Conservation (phyloP, 2,329 filamentous ascomycete species). For the Phaeoacremonium minimum region DNA sequence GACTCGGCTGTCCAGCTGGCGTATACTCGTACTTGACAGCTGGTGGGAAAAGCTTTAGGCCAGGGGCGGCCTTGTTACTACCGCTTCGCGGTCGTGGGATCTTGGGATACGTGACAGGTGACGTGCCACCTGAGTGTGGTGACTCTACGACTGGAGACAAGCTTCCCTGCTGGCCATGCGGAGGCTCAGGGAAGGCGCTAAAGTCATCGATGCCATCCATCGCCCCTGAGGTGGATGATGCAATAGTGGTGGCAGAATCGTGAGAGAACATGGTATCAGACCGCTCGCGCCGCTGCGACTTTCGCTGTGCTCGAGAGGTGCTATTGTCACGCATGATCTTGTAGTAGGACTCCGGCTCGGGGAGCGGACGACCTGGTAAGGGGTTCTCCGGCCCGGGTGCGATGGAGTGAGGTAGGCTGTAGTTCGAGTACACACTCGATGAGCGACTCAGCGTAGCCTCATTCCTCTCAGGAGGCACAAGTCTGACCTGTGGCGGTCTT, state of each 20-base stretch:
- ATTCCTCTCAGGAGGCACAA: neutral
- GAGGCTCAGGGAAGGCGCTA: constrained; percentile 11
- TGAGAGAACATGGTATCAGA: constrained; percentile 17
- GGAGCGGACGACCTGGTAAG: constrained; percentile 8
- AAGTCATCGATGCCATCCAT: constrained; percentile 12
- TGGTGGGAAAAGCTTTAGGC: constrained; percentile 23
- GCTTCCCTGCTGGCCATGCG: constrained; percentile 17
- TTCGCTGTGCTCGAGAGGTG: constrained; percentile 11
- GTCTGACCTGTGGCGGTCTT: constrained; percentile 17
- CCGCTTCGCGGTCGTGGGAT: constrained; percentile 7
- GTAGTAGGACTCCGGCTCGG: constrained; percentile 4
- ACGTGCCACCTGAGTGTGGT: constrained; percentile 24
- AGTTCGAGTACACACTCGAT: constrained; percentile 33
- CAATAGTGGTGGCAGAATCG: constrained; percentile 33
- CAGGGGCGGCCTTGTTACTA: neutral
- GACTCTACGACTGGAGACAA: constrained; percentile 48
- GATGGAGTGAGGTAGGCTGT: constrained; percentile 16
- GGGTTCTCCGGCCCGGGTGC: constrained; percentile 12
- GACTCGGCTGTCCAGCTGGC: constrained; percentile 34
- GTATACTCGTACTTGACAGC: constrained; percentile 24
- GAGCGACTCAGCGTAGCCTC: constrained; percentile 17
- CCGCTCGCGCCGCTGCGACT: constrained; percentile 1
- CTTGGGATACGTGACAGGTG: constrained; percentile 24
- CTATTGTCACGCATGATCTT: constrained; percentile 8
- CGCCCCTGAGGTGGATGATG: constrained; percentile 13